Percentiles rank a stretch among this genome's conserved stretches.
phyloP scores from a whole-genome alignment of 1,284 basidiomycete species.

The Chalciporus piperatoides region DNA sequence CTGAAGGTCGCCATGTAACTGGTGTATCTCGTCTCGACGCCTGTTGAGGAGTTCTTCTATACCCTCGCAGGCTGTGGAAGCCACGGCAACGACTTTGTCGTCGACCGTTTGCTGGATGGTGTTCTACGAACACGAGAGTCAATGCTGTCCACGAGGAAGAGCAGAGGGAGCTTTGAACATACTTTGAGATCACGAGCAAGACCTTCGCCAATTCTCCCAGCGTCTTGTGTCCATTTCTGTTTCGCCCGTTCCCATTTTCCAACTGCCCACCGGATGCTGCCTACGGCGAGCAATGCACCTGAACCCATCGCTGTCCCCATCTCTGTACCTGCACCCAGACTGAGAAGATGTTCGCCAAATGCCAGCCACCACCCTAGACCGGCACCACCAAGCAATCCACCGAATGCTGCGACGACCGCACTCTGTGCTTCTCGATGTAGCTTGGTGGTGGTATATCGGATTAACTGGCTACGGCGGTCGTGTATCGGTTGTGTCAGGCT shows the following conservation, averaged over 20 bases:
- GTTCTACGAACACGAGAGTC: slow-evolving; percentile 33
- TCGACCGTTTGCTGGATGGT: slow-evolving; percentile 47
- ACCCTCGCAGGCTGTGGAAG: slow-evolving; percentile 42
- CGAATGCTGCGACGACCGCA: slow-evolving; percentile 52
- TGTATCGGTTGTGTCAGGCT: slow-evolving; percentile 57
- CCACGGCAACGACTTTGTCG: slow-evolving; percentile 43
- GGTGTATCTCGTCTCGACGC: slow-evolving; percentile 40
- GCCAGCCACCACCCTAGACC: slow-evolving; percentile 49
- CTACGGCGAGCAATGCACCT: slow-evolving; percentile 52
- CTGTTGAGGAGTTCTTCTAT: slow-evolving; percentile 47
- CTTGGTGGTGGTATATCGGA: slow-evolving; percentile 52
- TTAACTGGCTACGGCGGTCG: slow-evolving; percentile 56
- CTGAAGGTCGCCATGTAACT: slow-evolving; percentile 43
- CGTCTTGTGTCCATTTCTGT: slow-evolving; percentile 70
- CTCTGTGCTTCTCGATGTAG: slow-evolving; percentile 69
- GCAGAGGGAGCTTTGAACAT: slow-evolving; percentile 19
- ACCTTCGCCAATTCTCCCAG: slow-evolving; percentile 64
- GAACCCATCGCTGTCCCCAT: slow-evolving; percentile 58
- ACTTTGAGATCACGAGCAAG: slow-evolving; percentile 72
- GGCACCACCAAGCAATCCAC: slow-evolving; percentile 40
- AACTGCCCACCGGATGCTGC: slow-evolving; percentile 63
- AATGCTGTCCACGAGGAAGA: not conserved
- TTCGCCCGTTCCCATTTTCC: slow-evolving; percentile 72
- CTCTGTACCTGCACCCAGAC: slow-evolving; percentile 43
- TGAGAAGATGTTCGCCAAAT: slow-evolving; percentile 39